Evolutionary conservation across 2,329 filamentous ascomycete species (phyloP).

Genomic region (Fusarium guadeloupense): DNA sequence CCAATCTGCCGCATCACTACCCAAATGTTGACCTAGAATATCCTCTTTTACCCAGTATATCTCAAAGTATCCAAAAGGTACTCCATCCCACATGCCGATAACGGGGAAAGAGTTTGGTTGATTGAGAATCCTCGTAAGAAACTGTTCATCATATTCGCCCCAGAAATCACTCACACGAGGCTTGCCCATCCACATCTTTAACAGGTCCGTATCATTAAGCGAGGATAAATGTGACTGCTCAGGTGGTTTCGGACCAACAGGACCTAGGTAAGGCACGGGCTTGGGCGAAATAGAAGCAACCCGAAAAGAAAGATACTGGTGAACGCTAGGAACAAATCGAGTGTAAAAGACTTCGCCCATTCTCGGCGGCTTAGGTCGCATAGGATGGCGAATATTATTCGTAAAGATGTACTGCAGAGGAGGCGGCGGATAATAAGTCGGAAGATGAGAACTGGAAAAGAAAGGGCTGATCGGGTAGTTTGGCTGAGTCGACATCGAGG

Average conservation of each 20-base stretch:
- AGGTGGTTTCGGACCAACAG: constrained; percentile 55
- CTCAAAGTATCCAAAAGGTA: constrained; percentile 97
- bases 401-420: constrained; percentile 84
- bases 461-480: constrained; percentile 72
- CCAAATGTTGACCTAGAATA: constrained; percentile 73
- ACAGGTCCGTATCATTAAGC: constrained; percentile 65
- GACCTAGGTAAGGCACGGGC: constrained; percentile 71
- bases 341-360: constrained; percentile 94
- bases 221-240: constrained; percentile 53
- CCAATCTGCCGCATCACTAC: constrained; percentile 75
- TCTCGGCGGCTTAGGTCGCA: constrained; percentile 86
- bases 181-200: constrained; percentile 90
- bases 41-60: constrained; percentile 99
- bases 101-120: constrained; percentile 85
- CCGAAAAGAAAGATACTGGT: constrained; percentile 88
- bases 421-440: constrained; percentile 88
- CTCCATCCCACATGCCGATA: constrained; percentile 92
- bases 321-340: constrained; percentile 82
- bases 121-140: constrained; percentile 72
- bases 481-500: constrained; percentile 45
- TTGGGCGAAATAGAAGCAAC: constrained; percentile 76
- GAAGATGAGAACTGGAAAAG: constrained; percentile 82
- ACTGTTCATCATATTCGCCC: constrained; percentile 73
- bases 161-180: constrained; percentile 87
- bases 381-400: constrained; percentile 81